phyloP scores from a whole-genome alignment of 176 grass and related monocot species.

The Hordeum vulgare region DNA sequence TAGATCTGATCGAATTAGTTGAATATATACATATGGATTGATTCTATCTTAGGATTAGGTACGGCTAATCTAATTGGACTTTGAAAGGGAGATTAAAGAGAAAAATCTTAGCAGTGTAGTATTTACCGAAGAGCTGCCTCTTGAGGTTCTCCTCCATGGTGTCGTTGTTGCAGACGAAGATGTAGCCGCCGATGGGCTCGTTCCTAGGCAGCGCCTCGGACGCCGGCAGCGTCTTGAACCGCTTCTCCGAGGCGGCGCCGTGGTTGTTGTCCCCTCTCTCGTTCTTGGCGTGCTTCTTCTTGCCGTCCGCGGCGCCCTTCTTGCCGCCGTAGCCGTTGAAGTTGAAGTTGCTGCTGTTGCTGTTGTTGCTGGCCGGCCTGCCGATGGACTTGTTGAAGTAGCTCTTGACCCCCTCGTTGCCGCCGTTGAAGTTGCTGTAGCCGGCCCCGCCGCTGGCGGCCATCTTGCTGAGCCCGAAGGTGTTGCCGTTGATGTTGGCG shows the following conservation, averaged over 20 bases:
- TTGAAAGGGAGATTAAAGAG: background rate
- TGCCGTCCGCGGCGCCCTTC: conserved; percentile 37
- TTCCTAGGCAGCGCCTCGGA: conserved; percentile 73
- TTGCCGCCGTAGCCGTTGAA: background rate
- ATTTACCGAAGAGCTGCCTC: conserved; percentile 89
- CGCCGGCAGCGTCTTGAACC: conserved; percentile 96
- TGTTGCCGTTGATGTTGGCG: background rate
- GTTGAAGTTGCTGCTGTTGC: conserved; percentile 21
- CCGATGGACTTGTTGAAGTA: conserved; percentile 87
- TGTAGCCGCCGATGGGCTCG: conserved; percentile 86
- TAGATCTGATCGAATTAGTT: background rate
- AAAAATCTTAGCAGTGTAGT: too few species aligned
- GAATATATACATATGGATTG: background rate
- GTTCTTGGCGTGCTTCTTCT: conserved; percentile 36
- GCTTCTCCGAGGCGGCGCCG: conserved; percentile 45
- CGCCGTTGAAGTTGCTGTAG: conserved; percentile 19
- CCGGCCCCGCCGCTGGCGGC: background rate
- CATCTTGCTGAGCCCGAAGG: conserved; percentile 22
- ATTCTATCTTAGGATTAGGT: background rate
- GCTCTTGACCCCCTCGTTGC: conserved; percentile 61
- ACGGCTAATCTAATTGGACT: background rate
- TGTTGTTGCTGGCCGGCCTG: conserved; percentile 49
- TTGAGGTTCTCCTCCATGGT: conserved; percentile 98
- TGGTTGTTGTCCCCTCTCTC: conserved; percentile 17
- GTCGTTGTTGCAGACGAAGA: conserved; percentile 99